phyloP scores from a whole-genome alignment of 176 grass and related monocot species.

The Thinopyrum elongatum region DNA sequence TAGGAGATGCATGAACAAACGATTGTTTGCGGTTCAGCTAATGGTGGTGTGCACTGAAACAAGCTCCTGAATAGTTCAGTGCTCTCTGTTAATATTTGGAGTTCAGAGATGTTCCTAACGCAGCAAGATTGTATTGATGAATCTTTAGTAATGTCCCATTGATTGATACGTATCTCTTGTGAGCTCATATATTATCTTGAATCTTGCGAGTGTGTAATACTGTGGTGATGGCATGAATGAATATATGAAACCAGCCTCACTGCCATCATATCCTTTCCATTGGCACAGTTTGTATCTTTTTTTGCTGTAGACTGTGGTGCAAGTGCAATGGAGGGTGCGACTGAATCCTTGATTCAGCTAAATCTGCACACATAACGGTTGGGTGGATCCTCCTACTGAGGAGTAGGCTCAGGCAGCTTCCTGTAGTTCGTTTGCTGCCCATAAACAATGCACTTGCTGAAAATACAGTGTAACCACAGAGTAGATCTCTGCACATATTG shows the following conservation, averaged over 20 bases:
- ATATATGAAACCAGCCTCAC: not conserved
- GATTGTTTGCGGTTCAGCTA: too few relatives aligned
- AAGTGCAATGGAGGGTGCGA: constrained; percentile 83
- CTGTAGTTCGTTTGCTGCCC: constrained; percentile 23
- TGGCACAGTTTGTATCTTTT: not conserved
- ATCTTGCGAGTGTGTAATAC: not conserved
- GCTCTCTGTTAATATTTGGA: too few relatives aligned
- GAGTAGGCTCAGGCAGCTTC: constrained; percentile 57
- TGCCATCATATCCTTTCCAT: not conserved
- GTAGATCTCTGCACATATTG: constrained; percentile 24
- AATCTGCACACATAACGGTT: constrained; percentile 79
- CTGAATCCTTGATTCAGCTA: constrained; percentile 85
- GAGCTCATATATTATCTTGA: too few relatives aligned
- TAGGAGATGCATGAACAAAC: too few relatives aligned
- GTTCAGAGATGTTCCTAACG: too few relatives aligned
- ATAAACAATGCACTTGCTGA: constrained; percentile 10
- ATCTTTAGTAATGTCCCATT: too few relatives aligned
- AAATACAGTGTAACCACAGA: not conserved
- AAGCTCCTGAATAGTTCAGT: too few relatives aligned
- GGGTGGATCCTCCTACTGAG: constrained; percentile 75
- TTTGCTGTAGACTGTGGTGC: constrained; percentile 55
- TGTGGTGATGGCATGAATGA: not conserved
- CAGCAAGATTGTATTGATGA: too few relatives aligned
- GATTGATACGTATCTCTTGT: too few relatives aligned
- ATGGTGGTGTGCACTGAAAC: too few relatives aligned